Conservation (phyloP, 2,329 filamentous ascomycete species). For the Claviceps arundinis region DNA sequence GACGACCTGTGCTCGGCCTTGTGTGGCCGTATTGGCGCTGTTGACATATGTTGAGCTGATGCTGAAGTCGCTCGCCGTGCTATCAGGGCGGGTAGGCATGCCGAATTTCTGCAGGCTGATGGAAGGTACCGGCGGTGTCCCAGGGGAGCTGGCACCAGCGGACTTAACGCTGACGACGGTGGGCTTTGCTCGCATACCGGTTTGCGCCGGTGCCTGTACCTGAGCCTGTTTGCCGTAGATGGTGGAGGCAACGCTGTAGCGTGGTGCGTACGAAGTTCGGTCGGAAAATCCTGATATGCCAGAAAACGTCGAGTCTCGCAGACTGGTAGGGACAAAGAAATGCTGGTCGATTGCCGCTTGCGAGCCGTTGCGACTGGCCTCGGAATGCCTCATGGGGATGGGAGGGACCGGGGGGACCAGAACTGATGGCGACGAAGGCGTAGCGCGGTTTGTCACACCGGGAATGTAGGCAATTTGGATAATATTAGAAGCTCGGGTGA, state of each 20-base stretch:
- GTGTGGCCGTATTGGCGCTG: slow-evolving; percentile 46
- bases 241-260: slow-evolving; percentile 75
- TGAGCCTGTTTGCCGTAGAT: slow-evolving; percentile 88
- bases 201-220: slow-evolving; percentile 69
- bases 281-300: slow-evolving; percentile 53
- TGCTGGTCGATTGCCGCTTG: slow-evolving; percentile 61
- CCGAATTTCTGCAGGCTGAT: slow-evolving; percentile 54
- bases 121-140: slow-evolving; percentile 57
- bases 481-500: slow-evolving; percentile 94
- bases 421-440: slow-evolving; percentile 65
- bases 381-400: slow-evolving; percentile 57
- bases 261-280: slow-evolving; percentile 47
- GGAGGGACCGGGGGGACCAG: slow-evolving; percentile 88
- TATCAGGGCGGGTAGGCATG: slow-evolving; percentile 30
- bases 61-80: slow-evolving; percentile 47
- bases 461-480: slow-evolving; percentile 99
- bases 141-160: slow-evolving; percentile 36
- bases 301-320: slow-evolving; percentile 85
- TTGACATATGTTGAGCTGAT: slow-evolving; percentile 57
- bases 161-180: slow-evolving; percentile 89
- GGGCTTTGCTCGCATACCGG: slow-evolving; percentile 75
- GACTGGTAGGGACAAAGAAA: slow-evolving; percentile 84
- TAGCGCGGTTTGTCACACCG: slow-evolving; percentile 84
- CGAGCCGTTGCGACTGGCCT: slow-evolving; percentile 29
- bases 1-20: slow-evolving; percentile 45